Evolutionary conservation across 2,329 filamentous ascomycete species (phyloP).

Genomic region (Diaporthe eres): DNA sequence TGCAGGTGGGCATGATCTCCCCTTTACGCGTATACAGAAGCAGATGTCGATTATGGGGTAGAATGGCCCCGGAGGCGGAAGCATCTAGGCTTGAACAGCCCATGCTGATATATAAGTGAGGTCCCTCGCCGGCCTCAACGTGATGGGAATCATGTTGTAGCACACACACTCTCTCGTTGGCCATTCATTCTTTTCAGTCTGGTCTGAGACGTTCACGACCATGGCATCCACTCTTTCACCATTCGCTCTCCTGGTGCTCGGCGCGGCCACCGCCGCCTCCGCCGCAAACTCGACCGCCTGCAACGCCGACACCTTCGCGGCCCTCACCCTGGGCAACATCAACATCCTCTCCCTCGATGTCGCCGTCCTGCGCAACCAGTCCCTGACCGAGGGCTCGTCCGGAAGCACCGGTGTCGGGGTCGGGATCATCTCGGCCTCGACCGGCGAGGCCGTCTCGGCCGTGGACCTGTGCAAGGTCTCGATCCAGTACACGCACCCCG

Average conservation of each 20-base stretch:
- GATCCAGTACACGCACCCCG: slow-evolving; percentile 36
- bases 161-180: not conserved
- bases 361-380: slow-evolving; percentile 8
- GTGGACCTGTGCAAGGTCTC: slow-evolving; percentile 33
- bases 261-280: not conserved
- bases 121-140: not conserved
- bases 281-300: slow-evolving; percentile 14
- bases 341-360: slow-evolving; percentile 27
- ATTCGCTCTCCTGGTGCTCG: not conserved
- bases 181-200: slow-evolving; percentile 6
- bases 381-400: not conserved
- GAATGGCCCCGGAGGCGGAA: not conserved
- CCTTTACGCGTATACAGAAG: slow-evolving; percentile 12
- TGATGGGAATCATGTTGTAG: not conserved
- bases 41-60: not conserved
- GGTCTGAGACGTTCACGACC: slow-evolving; percentile 7
- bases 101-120: not conserved
- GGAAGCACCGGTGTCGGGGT: slow-evolving; percentile 7
- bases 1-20: slow-evolving; percentile 13
- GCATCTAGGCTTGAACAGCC: not conserved
- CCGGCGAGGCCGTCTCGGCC: slow-evolving; percentile 13
- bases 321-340: slow-evolving; percentile 29
- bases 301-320: slow-evolving; percentile 15
- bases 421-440: slow-evolving; percentile 1
- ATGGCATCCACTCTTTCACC: slow-evolving; percentile 29